These are phyloP conservation scores for Termitomyces sp. DNA, from an alignment of 768 basidiomycete species.

Conservation along the genomic window DNA sequence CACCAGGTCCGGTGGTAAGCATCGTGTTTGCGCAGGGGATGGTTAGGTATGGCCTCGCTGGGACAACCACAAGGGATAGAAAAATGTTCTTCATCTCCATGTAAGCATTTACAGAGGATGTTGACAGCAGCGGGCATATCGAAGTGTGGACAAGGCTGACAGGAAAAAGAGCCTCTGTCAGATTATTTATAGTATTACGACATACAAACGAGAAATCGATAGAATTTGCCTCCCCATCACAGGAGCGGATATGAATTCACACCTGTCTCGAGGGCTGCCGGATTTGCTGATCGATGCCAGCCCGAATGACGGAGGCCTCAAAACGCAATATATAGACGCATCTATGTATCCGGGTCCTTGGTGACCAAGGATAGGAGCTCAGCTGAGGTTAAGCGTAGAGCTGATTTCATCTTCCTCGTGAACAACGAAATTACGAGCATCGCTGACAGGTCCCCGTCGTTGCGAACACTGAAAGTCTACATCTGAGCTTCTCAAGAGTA, in stretches of 20 bases:
- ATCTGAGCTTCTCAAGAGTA: constrained; percentile 8
- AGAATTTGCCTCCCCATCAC: constrained; percentile 2
- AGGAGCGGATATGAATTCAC: constrained; percentile 14
- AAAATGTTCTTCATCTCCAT: constrained; percentile 19
- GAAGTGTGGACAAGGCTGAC: neutral
- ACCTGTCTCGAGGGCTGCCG: constrained; percentile 6
- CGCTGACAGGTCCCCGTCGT: constrained; percentile 10
- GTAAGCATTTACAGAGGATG: constrained; percentile 15
- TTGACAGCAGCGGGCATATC: neutral
- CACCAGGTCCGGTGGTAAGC: constrained; percentile 29
- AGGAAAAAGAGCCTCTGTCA: neutral
- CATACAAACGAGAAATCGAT: constrained; percentile 4
- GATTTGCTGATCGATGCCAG: constrained; percentile 12
- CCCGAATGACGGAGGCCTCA: constrained; percentile 8
- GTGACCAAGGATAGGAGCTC: constrained; percentile 12
- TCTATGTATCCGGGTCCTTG: constrained; percentile 1
- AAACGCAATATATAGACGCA: constrained; percentile 6
- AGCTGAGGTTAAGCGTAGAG: constrained; percentile 9
- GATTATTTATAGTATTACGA: constrained; percentile 7
- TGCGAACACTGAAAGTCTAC: constrained; percentile 1
- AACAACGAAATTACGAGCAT: constrained; percentile 11
- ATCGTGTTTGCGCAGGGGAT: constrained; percentile 25
- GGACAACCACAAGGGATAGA: constrained; percentile 29
- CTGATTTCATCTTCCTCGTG: constrained; percentile 6
- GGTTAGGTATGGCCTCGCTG: constrained; percentile 20